Base-by-base conservation (phyloP, 1,284 basidiomycete species). In the Puccinia horiana region DNA sequence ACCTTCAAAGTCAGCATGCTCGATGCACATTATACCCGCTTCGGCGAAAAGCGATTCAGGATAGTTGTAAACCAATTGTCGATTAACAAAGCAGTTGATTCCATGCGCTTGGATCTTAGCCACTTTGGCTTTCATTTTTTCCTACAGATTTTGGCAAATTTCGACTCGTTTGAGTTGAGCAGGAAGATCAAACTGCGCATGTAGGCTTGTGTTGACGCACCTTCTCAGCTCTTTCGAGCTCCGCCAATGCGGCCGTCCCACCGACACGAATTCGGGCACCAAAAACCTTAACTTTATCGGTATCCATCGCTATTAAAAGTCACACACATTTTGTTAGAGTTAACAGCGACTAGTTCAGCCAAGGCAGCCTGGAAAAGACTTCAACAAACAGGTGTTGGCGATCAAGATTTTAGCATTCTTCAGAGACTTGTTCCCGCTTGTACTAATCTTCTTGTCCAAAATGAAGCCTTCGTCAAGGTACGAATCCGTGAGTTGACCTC, bases 381-480 rank as follows among this genome's bases (percentile, higher is more conserved):
- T 35, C 2, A 20, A 88, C 93, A 84, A 85, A 94, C 94, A 94
- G 20, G 97, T 99, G 87, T 99, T 99, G 82, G 96, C 95, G 84
- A 99, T 97, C 83, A 99, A 89, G 84, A 99, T 99, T 88, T 95
- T 98, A 67, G 92, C 96, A 85, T 98, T 96, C 86, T 96, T 94
- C 85, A 98, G 90, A 81, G 93, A 91, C 88, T 98, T 98, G 9
- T 96, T 95, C 78, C 94, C 95, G 89, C 97, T 98, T 65, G 94
- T 93, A 20, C 94, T 94, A 84, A 99, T 98, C 29, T 92, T 91
- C 89, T 99, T 99, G 88, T 99, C 95, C 70, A 99, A 91, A 86
- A 99, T 99, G 89, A 99, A 99, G 42, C 96, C 96, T 89, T 99
- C 96, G 86, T 98, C 96, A 69, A 99, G 91, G 89, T 99, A 99